A percentile compares a stretch with the other conserved stretches of the same genome.
These are phyloP conservation scores for Herpetomonas muscarum DNA, from an alignment of 208 protist genomes.

Conservation along the genomic window DNA sequence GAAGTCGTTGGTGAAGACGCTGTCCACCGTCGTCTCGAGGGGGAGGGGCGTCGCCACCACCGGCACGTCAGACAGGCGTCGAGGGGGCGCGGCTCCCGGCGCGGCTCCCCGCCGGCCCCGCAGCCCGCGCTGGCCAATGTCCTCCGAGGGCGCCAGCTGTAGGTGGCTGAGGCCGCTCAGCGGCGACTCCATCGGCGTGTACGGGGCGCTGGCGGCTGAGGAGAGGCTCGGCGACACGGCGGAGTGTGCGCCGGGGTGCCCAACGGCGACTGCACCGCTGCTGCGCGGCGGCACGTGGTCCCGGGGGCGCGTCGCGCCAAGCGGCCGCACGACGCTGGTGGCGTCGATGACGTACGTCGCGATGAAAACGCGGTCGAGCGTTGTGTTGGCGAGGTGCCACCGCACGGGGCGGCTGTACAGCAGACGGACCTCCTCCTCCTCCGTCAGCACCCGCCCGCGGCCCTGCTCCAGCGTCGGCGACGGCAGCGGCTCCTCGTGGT, in stretches of 20 bases:
- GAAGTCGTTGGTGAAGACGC: neutral
- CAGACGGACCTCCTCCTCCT: neutral
- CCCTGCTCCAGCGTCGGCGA: neutral
- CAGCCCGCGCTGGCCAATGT: neutral
- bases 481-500: conserved; percentile 1
- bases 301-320: neutral
- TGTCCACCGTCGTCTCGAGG: neutral
- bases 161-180: too few relatives aligned
- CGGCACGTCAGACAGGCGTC: neutral
- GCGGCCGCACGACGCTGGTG: neutral
- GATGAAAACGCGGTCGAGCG: conserved; percentile 16
- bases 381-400: conserved; percentile 43
- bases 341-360: conserved; percentile 6
- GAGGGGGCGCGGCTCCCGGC: neutral
- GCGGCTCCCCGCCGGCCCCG: neutral
- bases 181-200: too few relatives aligned
- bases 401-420: conserved; percentile 8
- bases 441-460: neutral
- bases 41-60: neutral
- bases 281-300: neutral
- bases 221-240: neutral
- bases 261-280: neutral
- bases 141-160: too few relatives aligned
- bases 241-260: neutral
- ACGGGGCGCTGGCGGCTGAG: too few relatives aligned